Evolutionary conservation across 2,329 filamentous ascomycete species (phyloP).

Genomic region (Colletotrichum abscissum): DNA sequence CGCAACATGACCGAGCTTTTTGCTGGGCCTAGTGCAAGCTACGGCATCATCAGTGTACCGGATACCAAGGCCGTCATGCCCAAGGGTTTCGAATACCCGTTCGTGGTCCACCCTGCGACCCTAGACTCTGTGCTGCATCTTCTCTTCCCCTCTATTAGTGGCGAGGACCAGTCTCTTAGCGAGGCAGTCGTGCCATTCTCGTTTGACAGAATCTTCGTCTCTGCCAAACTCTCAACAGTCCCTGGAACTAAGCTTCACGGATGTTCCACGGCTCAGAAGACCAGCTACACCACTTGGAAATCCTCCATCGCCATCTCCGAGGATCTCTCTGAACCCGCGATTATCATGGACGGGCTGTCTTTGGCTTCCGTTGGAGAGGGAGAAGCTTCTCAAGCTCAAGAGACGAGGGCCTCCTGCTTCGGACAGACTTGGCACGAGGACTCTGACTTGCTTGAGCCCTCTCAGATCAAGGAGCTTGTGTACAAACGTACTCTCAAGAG

Average conservation of each 20-base stretch:
- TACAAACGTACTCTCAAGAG: constrained; percentile 30
- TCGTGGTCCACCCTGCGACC: constrained; percentile 32
- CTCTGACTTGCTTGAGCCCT: constrained; percentile 23
- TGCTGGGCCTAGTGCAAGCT: neutral
- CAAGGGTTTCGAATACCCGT: constrained; percentile 30
- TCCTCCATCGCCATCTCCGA: constrained; percentile 28
- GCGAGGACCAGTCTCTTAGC: constrained; percentile 21
- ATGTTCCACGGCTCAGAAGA: constrained; percentile 28
- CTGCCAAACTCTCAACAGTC: constrained; percentile 15
- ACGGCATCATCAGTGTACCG: constrained; percentile 21
- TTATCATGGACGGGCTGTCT: constrained; percentile 26
- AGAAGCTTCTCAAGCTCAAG: constrained; percentile 9
- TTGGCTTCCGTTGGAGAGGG: constrained; percentile 27
- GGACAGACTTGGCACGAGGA: constrained; percentile 26
- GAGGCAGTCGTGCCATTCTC: constrained; percentile 29
- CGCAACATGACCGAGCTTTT: constrained; percentile 33
- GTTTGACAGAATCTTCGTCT: constrained; percentile 29
- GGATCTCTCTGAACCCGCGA: constrained; percentile 19
- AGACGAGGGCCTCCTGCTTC: constrained; percentile 25
- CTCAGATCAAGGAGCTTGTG: constrained; percentile 25
- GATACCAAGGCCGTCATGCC: constrained; percentile 34
- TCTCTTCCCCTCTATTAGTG: constrained; percentile 29
- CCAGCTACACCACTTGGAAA: constrained; percentile 32
- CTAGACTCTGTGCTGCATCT: constrained; percentile 35
- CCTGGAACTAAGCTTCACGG: constrained; percentile 26